Evolutionary conservation across 1,284 basidiomycete species (phyloP), one percentile per base, ranked within the genome.

Genomic region (Pholiota adiposa): DNA sequence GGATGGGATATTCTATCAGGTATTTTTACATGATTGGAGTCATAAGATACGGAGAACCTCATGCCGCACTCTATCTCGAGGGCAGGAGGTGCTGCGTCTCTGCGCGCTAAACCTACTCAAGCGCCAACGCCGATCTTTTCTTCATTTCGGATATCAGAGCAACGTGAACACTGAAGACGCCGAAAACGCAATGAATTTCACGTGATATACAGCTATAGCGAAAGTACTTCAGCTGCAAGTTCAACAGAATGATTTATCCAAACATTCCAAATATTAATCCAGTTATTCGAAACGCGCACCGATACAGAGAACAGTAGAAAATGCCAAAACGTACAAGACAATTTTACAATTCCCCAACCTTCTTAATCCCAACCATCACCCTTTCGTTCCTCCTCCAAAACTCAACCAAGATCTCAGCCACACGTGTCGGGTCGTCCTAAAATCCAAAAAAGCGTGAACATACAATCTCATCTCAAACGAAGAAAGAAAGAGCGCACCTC

Each of bases 351-450:
- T 94, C 90, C 4, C 94, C 93, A 0, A 96, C 90, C 69, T 89
- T 92, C 80, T 93, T 94, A 29, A 95, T 83, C 0, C 83, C 87
- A 0, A 87, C 79, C 4, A 89, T 71, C 1, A 92, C 83, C 27
- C 87, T 78, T 62, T 97, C 94, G 71, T 98, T 97, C 51, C 96
- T 79, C 68, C 83, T 84, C 94, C 95, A 98, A 72, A 98, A 98
- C 51, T 93, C 89, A 2, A 94, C 83, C 46, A 98, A 71, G 29
- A 92, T 86, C 61, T 90, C 85, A 0, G 96, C 95, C 1, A 96
- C 78, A 18, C 81, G 81, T 1, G 81, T 86, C 0, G 96, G 96
- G 66, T 96, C 88, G 69, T 98, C 96, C 90, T 96, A 68, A 18
- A 43, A 19, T 12, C 29, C 6, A 33, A 57, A 25, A 60, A 33